Conservation (phyloP, 2,329 filamentous ascomycete genomes). For the Endothia cerciana region DNA sequence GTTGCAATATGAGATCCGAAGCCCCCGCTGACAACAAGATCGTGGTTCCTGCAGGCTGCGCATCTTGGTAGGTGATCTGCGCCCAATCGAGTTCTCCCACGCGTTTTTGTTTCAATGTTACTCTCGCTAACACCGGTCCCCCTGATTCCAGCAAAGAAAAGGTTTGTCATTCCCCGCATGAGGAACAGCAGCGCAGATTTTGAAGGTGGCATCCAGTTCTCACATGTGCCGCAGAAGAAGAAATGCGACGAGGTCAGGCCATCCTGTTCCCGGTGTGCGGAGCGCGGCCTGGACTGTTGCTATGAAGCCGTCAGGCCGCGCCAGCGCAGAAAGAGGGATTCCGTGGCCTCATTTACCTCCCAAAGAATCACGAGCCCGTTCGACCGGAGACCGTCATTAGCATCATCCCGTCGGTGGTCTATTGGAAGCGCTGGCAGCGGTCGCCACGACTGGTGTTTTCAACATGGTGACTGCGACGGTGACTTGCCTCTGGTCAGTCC, state of each 20-base stretch:
- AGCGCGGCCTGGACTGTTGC: slow-evolving; percentile 51
- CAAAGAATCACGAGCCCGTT: slow-evolving; percentile 22
- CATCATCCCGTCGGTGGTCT: slow-evolving; percentile 36
- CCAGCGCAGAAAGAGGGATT: slow-evolving; percentile 45
- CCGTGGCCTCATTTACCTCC: slow-evolving; percentile 32
- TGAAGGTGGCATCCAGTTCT: slow-evolving; percentile 1
- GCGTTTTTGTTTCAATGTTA: slow-evolving; percentile 15
- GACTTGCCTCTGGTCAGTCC: slow-evolving; percentile 28
- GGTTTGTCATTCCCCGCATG: slow-evolving; percentile 41
- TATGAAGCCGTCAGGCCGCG: slow-evolving; percentile 54
- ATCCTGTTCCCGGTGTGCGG: slow-evolving; percentile 54
- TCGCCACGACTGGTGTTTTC: slow-evolving; percentile 24
- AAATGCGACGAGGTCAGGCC: slow-evolving; percentile 60
- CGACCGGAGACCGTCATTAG: slow-evolving; percentile 31
- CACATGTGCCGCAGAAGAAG: slow-evolving; percentile 51
- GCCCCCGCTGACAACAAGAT: slow-evolving; percentile 33
- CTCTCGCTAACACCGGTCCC: slow-evolving; percentile 25
- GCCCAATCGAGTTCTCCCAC: slow-evolving; percentile 9
- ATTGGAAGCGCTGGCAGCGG: slow-evolving; percentile 22
- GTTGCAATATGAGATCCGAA: neutral
- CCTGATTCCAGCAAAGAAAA: slow-evolving; percentile 53
- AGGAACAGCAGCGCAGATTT: neutral
- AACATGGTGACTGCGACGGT: slow-evolving; percentile 9
- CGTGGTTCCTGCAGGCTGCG: slow-evolving; percentile 47
- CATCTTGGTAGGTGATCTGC: slow-evolving; percentile 51